A percentile compares a stretch with the other conserved stretches of the same genome.
These are phyloP conservation scores for Penicillium cinerascens DNA, from an alignment of 495 filamentous ascomycete genomes.

Conservation along the genomic window DNA sequence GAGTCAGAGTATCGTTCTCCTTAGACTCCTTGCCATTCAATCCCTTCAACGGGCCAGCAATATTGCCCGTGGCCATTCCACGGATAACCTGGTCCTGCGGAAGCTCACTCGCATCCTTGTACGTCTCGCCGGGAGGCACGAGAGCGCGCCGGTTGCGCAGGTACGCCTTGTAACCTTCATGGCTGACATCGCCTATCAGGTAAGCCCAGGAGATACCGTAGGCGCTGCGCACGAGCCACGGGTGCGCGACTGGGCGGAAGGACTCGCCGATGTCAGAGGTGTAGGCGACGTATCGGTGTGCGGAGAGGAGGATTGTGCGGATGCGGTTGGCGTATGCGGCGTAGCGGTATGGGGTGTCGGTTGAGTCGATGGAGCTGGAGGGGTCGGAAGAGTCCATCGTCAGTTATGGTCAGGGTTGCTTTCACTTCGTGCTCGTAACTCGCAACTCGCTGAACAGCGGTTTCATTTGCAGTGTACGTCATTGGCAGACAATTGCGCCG, in stretches of 20 bases:
- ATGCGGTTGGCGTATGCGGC: slow-evolving; percentile 86
- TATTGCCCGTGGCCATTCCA: slow-evolving; percentile 42
- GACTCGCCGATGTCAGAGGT: slow-evolving; percentile 96
- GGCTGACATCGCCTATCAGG: slow-evolving; percentile 79
- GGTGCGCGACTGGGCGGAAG: slow-evolving; percentile 90
- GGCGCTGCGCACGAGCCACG: slow-evolving; percentile 70
- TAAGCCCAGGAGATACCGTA: slow-evolving; percentile 95
- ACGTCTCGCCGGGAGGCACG: slow-evolving; percentile 36
- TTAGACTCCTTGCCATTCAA: neutral
- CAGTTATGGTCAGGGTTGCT: slow-evolving; percentile 7
- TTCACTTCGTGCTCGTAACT: neutral
- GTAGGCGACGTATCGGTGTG: slow-evolving; percentile 96
- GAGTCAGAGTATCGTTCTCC: slow-evolving; percentile 24
- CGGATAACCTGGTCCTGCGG: slow-evolving; percentile 27
- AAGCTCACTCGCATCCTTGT: slow-evolving; percentile 39
- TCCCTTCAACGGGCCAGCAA: slow-evolving; percentile 19
- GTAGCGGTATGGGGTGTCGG: slow-evolving; percentile 81
- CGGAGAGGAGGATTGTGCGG: slow-evolving; percentile 83
- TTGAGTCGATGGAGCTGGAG: slow-evolving; percentile 70
- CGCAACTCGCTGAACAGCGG: no score
- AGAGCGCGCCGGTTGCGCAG: slow-evolving; percentile 66
- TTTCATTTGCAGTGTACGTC: slow-evolving; percentile 1
- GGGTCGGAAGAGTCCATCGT: slow-evolving; percentile 13
- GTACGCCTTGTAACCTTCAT: slow-evolving; percentile 97
- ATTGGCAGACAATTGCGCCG: slow-evolving; percentile 1